phyloP scores from a whole-genome alignment of 805 yeast genomes.

The Cyberlindnera saturnus region DNA sequence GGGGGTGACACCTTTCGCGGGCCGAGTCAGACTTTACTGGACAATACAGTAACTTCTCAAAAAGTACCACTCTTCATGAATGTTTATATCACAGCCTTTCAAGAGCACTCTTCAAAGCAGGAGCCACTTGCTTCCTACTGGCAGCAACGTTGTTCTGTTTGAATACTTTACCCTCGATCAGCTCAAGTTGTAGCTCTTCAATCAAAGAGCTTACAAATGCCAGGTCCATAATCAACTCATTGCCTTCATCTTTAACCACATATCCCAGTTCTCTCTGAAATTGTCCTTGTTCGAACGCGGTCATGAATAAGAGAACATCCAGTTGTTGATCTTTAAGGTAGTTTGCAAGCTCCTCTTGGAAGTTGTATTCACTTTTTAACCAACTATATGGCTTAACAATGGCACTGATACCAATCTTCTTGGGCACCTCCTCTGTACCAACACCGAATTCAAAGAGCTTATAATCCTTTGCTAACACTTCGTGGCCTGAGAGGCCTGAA shows the following conservation, averaged over 20 bases:
- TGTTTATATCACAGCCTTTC: conserved; percentile 7
- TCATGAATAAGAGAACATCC: conserved; percentile 12
- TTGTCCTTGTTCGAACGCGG: conserved; percentile 7
- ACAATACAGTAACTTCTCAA: background rate
- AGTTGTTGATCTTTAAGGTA: conserved; percentile 2
- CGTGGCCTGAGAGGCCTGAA: conserved; percentile 49
- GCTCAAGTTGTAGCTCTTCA: conserved; percentile 7
- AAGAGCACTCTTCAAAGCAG: conserved; percentile 32
- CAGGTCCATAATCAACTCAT: conserved; percentile 14
- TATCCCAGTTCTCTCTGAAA: conserved; percentile 11
- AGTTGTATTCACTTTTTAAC: conserved; percentile 23
- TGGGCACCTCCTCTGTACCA: conserved; percentile 23
- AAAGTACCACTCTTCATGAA: background rate
- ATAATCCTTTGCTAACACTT: conserved; percentile 77
- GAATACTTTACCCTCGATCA: conserved; percentile 17
- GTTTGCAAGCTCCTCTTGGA: conserved; percentile 21
- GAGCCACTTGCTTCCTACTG: conserved; percentile 85
- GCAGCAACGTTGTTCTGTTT: conserved; percentile 53
- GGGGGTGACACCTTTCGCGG: background rate
- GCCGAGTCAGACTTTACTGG: conserved; percentile 1
- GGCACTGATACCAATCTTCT: conserved; percentile 69
- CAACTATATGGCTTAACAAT: conserved; percentile 54
- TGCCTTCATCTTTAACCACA: conserved; percentile 8
- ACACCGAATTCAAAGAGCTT: conserved; percentile 51
- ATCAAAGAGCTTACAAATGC: conserved; percentile 12